Evolutionary conservation across 176 grass and related monocot species (phyloP).

Genomic region (Raddia guianensis): DNA sequence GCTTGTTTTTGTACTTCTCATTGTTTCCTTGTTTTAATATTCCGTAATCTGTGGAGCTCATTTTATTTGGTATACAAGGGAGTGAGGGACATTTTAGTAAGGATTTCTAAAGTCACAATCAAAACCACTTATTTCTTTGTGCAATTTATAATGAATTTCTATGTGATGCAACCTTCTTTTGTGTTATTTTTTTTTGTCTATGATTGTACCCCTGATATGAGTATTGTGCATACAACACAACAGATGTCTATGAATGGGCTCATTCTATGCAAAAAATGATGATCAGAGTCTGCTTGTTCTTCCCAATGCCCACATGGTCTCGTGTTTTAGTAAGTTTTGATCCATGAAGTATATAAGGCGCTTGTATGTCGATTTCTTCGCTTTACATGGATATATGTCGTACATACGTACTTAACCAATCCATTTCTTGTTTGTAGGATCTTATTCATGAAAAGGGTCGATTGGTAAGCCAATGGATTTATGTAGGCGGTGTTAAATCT

Average conservation of each 20-base stretch:
- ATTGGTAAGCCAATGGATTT: constrained; percentile 80
- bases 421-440: constrained; percentile 52
- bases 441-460: constrained; percentile 70
- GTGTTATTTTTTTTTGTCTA: background rate
- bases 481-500: constrained; percentile 94
- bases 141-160: background rate
- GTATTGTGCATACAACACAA: constrained; percentile 30
- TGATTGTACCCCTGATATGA: constrained; percentile 17
- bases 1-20: too few species aligned
- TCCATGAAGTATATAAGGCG: constrained; percentile 26
- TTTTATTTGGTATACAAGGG: background rate
- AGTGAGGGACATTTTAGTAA: background rate
- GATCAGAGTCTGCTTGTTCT: constrained; percentile 88
- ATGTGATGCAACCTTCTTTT: background rate
- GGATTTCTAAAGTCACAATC: background rate
- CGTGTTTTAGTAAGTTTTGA: constrained; percentile 59
- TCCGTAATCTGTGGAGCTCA: background rate
- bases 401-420: background rate
- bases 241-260: constrained; percentile 88
- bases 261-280: constrained; percentile 80
- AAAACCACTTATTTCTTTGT: constrained; percentile 10
- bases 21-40: background rate
- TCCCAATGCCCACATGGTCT: constrained; percentile 81
- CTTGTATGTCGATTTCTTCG: constrained; percentile 19
- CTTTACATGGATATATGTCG: constrained; percentile 15